Conservation (phyloP, 805 yeast species). For the Wickerhamomyces mucosus region DNA sequence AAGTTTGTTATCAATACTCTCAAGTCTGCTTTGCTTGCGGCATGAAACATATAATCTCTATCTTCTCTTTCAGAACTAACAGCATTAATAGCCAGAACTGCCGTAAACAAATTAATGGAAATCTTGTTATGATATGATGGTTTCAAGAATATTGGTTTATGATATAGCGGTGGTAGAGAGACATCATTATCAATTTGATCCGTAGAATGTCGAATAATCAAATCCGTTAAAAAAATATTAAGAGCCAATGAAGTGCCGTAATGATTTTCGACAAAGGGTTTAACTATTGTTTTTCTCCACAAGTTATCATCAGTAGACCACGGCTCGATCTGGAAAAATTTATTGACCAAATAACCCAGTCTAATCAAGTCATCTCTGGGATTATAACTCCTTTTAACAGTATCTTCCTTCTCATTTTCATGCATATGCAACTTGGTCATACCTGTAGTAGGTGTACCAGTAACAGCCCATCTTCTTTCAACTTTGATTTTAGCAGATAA, state of each 20-base stretch:
- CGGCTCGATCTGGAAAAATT: conserved; percentile 51
- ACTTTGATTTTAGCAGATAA: conserved; percentile 39
- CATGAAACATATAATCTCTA: conserved; percentile 64
- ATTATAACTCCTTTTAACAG: conserved; percentile 39
- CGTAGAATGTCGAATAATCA: conserved; percentile 49
- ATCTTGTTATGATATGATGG: conserved; percentile 57
- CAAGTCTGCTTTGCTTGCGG: conserved; percentile 42
- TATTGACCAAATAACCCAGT: conserved; percentile 41
- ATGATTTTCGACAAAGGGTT: conserved; percentile 34
- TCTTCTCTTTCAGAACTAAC: conserved; percentile 63
- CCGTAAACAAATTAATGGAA: conserved; percentile 53
- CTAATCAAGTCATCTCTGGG: conserved; percentile 43
- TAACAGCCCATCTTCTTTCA: conserved; percentile 66
- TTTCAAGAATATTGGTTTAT: conserved; percentile 44
- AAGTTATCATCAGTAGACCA: conserved; percentile 36
- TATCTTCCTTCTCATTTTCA: conserved; percentile 15
- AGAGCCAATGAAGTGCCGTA: conserved; percentile 35
- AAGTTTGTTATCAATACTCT: conserved; percentile 49
- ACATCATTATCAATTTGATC: conserved; percentile 47
- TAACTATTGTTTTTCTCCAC: conserved; percentile 38
- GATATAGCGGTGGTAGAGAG: conserved; percentile 47
- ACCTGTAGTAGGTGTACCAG: conserved; percentile 72
- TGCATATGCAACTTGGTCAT: conserved; percentile 44
- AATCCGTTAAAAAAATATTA: conserved; percentile 30
- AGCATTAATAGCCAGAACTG: conserved; percentile 64